Evolutionary conservation across 495 filamentous ascomycete species (phyloP), one percentile per base, ranked within the genome.

Genomic region (Trichoderma asperelloides): DNA sequence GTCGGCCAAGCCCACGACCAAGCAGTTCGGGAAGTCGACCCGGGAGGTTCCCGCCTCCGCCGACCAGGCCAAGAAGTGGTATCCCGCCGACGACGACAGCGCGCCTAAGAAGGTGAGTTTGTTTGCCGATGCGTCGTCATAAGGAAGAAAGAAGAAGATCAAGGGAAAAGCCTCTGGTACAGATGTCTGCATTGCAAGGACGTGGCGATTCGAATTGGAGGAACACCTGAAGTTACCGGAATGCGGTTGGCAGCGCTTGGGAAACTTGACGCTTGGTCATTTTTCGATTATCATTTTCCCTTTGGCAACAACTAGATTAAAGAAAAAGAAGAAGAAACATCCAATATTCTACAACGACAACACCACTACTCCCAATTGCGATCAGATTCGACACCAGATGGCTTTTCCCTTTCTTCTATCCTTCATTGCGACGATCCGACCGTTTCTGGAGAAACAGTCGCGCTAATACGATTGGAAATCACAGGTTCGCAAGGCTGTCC

Each of bases 21-120:
- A 97, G 91, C 91, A 88, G 84, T 97, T 97, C 87, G 93, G 91
- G 84, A 97, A 96, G 88, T 90, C 91, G 82, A 90, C 92, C 83
- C 89, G 95, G 83, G 85, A 88, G 79, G 86, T 98, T 78, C 91
- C 91, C 75, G 84, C 87, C 78, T 80, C 85, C 76, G 84, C 87
- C 74, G 87, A 95, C 81, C 96, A 96, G 90, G 95, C 94, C 76
- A 86, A 89, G 87, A 99, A 98, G 84, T 99, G 94, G 91, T 99
- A 99, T 82, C 96, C 96, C 79, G 90, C 93, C 75, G 92, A 97
- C 78, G 95, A 97, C 81, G 89, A 94, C 78, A 76, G 85, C 77
- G 84, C 90, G 84, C 89, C 90, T 69, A 96, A 91, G 86, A 95
- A 95, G 89, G 96, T 99, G 83, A 77, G 87, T 87, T 68, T 60